phyloP scores from a whole-genome alignment of 2,329 filamentous ascomycete species.

The Tolypocladium cylindrosporum region DNA sequence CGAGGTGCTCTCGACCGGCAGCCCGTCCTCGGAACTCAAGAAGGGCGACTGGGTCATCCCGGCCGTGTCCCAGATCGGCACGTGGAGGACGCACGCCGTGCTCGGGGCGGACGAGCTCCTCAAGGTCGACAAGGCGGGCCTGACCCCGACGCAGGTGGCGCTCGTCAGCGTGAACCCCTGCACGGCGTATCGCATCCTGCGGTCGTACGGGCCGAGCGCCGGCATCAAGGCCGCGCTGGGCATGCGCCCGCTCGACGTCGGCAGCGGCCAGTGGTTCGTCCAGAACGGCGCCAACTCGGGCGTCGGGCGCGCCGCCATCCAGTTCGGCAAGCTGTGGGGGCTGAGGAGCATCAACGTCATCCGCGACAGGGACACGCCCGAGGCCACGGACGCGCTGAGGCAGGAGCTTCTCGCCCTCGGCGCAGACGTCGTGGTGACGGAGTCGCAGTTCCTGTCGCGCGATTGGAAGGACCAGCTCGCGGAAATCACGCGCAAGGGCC shows the following conservation, averaged over 20 bases:
- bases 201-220: conserved; percentile 55
- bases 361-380: conserved; percentile 55
- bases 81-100: conserved; percentile 87
- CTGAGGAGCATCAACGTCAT: conserved; percentile 86
- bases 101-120: conserved; percentile 49
- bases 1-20: conserved; percentile 67
- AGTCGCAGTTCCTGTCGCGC: conserved; percentile 41
- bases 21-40: conserved; percentile 39
- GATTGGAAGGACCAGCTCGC: conserved; percentile 53
- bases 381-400: conserved; percentile 51
- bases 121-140: conserved; percentile 58
- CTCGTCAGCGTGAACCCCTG: conserved; percentile 90
- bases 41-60: conserved; percentile 94
- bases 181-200: conserved; percentile 88
- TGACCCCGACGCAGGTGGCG: conserved; percentile 69
- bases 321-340: conserved; percentile 78
- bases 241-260: conserved; percentile 33
- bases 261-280: conserved; percentile 75
- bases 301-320: conserved; percentile 84
- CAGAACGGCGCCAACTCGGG: conserved; percentile 96
- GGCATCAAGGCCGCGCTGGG: conserved; percentile 33
- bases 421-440: conserved; percentile 46
- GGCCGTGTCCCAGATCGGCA: conserved; percentile 72
- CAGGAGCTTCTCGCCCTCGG: conserved; percentile 44
- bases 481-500: conserved; percentile 59